These are phyloP conservation scores for Alternaria brassicicola DNA, from an alignment of 2,329 filamentous ascomycete species.

Conservation along the genomic window DNA sequence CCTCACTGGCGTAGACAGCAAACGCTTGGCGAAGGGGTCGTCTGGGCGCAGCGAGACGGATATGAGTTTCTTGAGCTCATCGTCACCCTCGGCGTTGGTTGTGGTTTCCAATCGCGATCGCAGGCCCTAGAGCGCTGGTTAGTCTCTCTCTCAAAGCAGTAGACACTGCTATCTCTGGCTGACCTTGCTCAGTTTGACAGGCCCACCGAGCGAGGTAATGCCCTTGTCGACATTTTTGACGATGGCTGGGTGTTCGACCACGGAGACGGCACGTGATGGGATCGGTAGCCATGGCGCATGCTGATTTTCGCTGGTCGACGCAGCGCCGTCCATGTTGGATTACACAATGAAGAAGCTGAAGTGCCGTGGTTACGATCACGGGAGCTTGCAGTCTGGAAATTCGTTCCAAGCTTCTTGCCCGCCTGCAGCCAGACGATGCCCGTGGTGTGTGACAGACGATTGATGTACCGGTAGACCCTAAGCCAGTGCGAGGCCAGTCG, in stretches of 20 bases:
- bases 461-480: neutral
- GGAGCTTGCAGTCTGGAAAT: neutral
- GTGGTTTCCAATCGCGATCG: conserved; percentile 35
- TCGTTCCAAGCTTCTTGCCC: neutral
- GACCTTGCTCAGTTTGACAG: conserved; percentile 61
- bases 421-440: neutral
- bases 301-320: conserved; percentile 8
- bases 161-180: conserved; percentile 7
- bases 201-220: conserved; percentile 66
- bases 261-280: conserved; percentile 60
- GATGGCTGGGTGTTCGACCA: conserved; percentile 71
- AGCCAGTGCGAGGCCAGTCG: neutral
- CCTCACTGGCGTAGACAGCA: conserved; percentile 75
- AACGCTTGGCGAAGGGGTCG: conserved; percentile 77
- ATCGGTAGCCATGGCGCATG: conserved; percentile 57
- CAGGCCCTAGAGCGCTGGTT: conserved; percentile 30
- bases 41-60: conserved; percentile 80
- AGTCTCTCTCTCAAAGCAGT: conserved; percentile 7
- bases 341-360: neutral
- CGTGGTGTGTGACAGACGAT: neutral
- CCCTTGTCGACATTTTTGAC: conserved; percentile 69
- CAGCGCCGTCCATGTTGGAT: conserved; percentile 13
- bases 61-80: conserved; percentile 56
- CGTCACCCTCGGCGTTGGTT: conserved; percentile 27
- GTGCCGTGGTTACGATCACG: conserved; percentile 1